phyloP scores from a whole-genome alignment of 108 stramenopile genomes.

The Nitzschia sp. region DNA sequence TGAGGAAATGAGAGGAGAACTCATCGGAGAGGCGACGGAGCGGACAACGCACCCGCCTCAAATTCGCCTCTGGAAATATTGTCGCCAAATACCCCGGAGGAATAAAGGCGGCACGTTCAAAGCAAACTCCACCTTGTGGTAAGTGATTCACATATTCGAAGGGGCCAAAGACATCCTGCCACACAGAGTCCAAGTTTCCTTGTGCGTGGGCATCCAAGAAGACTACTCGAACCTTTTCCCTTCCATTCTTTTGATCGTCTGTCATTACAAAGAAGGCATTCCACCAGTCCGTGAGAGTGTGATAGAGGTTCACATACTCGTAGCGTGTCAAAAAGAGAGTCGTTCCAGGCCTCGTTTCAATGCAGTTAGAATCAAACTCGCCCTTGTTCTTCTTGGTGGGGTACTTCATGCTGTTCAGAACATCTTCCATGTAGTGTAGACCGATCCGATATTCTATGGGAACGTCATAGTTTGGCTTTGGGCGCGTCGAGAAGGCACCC shows the following conservation, averaged over 20 bases:
- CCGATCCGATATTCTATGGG: conserved; percentile 9
- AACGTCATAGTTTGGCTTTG: conserved; percentile 15
- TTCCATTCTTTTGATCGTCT: not conserved
- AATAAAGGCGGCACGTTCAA: conserved; percentile 42
- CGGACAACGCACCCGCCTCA: conserved; percentile 4
- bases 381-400: conserved; percentile 22
- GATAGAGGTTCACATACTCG: conserved; percentile 54
- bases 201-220: conserved; percentile 55
- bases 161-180: conserved; percentile 38
- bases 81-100: conserved; percentile 43
- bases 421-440: conserved; percentile 27
- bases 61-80: conserved; percentile 6
- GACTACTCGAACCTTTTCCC: conserved; percentile 27
- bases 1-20: conserved; percentile 38
- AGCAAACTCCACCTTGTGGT: conserved; percentile 29
- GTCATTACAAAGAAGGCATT: conserved; percentile 38
- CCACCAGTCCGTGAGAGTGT: conserved; percentile 50
- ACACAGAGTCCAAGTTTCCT: conserved; percentile 37
- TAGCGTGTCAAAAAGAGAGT: conserved; percentile 50
- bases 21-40: not conserved
- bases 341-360: conserved; percentile 17
- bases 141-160: conserved; percentile 26
- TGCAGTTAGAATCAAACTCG: conserved; percentile 8
- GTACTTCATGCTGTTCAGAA: conserved; percentile 28
- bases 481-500: conserved; percentile 33